A percentile compares a stretch with the other conserved stretches of the same genome.
These are phyloP conservation scores for Spathaspora sp. DNA, from an alignment of 1,139 yeast species.

Conservation along the genomic window DNA sequence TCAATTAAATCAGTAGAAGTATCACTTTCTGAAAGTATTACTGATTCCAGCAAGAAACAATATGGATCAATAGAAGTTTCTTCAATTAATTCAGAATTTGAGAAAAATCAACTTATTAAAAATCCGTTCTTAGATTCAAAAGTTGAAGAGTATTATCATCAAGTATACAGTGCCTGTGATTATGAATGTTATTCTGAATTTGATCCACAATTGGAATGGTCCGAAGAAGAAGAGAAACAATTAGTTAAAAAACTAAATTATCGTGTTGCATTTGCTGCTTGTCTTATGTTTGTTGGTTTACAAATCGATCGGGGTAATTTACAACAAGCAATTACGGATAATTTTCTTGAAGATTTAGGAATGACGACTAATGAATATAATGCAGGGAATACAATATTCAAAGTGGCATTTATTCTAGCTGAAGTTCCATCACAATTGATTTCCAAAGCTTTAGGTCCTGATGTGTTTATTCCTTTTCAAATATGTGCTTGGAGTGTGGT, in stretches of 20 bases:
- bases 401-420: slow-evolving; percentile 27
- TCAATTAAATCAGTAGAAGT: not conserved
- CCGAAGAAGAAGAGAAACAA: slow-evolving; percentile 30
- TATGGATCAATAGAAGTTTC: slow-evolving; percentile 1
- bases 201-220: slow-evolving; percentile 39
- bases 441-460: slow-evolving; percentile 33
- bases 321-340: slow-evolving; percentile 32
- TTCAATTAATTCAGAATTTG: slow-evolving; percentile 1
- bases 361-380: slow-evolving; percentile 32
- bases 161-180: slow-evolving; percentile 26
- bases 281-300: slow-evolving; percentile 29
- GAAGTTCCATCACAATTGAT: slow-evolving; percentile 36
- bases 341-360: slow-evolving; percentile 26
- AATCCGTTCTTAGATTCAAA: slow-evolving; percentile 21
- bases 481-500: slow-evolving; percentile 32
- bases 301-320: slow-evolving; percentile 33
- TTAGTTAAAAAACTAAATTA: slow-evolving; percentile 24
- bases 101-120: slow-evolving; percentile 1
- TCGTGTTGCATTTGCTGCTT: slow-evolving; percentile 29
- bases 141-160: slow-evolving; percentile 27
- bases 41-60: not conserved
- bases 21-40: not conserved
- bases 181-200: slow-evolving; percentile 35
- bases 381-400: slow-evolving; percentile 29
- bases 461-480: slow-evolving; percentile 32